Percentiles rank a stretch among this genome's conserved stretches.
Conservation (phyloP, 139 green algal genomes). For the Limnomonas spitsbergensis region DNA sequence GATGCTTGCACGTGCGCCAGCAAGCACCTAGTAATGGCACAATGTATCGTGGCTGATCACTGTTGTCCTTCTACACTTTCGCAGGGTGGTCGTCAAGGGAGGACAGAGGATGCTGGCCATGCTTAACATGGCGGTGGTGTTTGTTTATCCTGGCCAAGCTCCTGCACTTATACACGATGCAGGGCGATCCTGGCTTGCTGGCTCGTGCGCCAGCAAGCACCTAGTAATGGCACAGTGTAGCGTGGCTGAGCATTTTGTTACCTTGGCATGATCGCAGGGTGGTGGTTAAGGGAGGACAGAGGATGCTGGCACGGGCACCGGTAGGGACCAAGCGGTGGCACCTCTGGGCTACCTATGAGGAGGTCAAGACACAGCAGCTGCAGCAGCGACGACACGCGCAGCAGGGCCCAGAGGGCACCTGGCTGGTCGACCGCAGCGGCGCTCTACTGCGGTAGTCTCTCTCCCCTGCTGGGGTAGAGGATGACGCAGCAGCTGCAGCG, state of each 20-base stretch:
- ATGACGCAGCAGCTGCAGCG: too few species aligned
- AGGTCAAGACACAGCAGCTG: not conserved
- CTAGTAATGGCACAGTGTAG: too few species aligned
- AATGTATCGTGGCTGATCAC: too few species aligned
- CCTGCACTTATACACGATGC: not conserved
- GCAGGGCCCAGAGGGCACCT: not conserved
- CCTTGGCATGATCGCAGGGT: not conserved
- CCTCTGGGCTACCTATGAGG: not conserved
- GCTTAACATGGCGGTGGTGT: not conserved
- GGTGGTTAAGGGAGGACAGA: conserved; percentile 2
- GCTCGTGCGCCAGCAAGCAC: too few species aligned
- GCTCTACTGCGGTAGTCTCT: not conserved
- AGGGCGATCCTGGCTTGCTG: not conserved
- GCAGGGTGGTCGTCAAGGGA: too few species aligned
- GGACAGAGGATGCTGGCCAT: conserved; percentile 11
- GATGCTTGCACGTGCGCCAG: not conserved
- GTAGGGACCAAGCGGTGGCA: conserved; percentile 9
- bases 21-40: too few species aligned
- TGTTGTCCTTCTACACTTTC: too few species aligned
- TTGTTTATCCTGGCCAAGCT: not conserved
- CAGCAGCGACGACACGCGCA: not conserved
- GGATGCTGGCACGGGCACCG: conserved; percentile 6
- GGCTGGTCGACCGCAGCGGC: not conserved
- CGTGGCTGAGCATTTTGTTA: not conserved
- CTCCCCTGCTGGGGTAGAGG: too few species aligned